phyloP scores from a whole-genome alignment of 2,329 filamentous ascomycete genomes.

The Fusarium sp. region DNA sequence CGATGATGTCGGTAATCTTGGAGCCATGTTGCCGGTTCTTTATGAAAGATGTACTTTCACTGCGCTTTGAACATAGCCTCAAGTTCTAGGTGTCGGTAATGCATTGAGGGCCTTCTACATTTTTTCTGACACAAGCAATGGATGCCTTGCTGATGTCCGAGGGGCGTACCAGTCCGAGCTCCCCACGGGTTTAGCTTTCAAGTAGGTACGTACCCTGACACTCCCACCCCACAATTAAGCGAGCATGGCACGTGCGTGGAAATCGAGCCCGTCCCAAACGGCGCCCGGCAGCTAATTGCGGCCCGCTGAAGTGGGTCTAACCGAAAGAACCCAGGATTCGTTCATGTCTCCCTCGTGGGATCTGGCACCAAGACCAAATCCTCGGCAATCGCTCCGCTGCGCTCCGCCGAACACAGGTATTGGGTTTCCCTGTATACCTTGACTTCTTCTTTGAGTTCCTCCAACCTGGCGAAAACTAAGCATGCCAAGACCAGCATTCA shows the following conservation, averaged over 20 bases:
- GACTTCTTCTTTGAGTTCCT: too few relatives aligned
- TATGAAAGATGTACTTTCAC: rapidly evolving
- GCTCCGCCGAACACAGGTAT: too few relatives aligned
- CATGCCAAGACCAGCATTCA: too few relatives aligned
- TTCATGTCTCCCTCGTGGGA: too few relatives aligned
- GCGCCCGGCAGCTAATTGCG: neutral
- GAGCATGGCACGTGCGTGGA: neutral
- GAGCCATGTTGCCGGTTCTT: neutral
- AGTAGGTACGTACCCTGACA: neutral
- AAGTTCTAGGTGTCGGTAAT: neutral
- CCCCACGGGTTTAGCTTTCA: neutral
- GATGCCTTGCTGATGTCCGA: neutral
- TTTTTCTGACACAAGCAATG: neutral
- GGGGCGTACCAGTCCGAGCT: too few relatives aligned
- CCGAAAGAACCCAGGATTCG: too few relatives aligned
- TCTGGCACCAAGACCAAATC: too few relatives aligned
- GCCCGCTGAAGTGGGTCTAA: neutral
- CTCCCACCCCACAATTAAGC: neutral
- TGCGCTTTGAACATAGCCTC: neutral
- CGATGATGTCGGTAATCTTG: neutral
- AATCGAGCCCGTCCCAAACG: neutral
- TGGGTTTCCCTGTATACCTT: too few relatives aligned
- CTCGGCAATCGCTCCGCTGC: too few relatives aligned
- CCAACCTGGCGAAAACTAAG: too few relatives aligned
- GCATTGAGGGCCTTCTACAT: neutral